Base-by-base conservation (phyloP, 176 grass and related monocot species). In the Aegilops bicornis region DNA sequence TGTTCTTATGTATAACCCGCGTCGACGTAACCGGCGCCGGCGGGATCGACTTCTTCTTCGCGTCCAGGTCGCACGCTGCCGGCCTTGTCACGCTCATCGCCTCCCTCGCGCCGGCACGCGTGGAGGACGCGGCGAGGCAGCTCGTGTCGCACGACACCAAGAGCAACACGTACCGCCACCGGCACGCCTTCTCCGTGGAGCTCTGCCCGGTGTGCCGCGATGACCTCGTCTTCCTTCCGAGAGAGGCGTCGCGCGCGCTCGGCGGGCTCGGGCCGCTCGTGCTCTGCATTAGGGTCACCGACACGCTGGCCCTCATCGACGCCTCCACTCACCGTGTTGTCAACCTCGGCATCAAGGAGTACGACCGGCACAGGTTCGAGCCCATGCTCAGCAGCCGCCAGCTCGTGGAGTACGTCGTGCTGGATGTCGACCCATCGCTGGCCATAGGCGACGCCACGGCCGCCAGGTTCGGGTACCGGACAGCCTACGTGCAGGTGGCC, bases 41-140 rank as follows among this genome's bases (percentile, higher is more conserved):
- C 9, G 94, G 94, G 22, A 71, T 96, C n/a, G 94, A 96, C 69
- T 88, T 93, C 81, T 91, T 89, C 87, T 96, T 93, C 42, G 80
- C 77, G 35, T 91, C 84, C 47, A 72, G 89, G 10, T 89, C 91
- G 10, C 89, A 86, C 64, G 94, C 91, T 32, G 68, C 59, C 15
- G 20, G 81, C 10, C 86, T 93, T 10, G 91, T 95, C 1, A 87
- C 91, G 19, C 83, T 95, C 50, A 15, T 95, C 32, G 64, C 71
- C 66, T 75, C 87, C 10, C 81, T 89, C 39, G 76, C 87, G 8
- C 94, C 91, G 2, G 80, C 86, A 2, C 88, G 86, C 8, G 82
- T 58, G 54, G 54, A 75, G 19, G 81, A 87, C 36, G 71, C 56
- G 19, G 88, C 90, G 29, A 95, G 66, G 67, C 91, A 95, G 67